These are phyloP conservation scores for Sclerotinia minor DNA, from an alignment of 2,329 filamentous ascomycete species.

Conservation along the genomic window DNA sequence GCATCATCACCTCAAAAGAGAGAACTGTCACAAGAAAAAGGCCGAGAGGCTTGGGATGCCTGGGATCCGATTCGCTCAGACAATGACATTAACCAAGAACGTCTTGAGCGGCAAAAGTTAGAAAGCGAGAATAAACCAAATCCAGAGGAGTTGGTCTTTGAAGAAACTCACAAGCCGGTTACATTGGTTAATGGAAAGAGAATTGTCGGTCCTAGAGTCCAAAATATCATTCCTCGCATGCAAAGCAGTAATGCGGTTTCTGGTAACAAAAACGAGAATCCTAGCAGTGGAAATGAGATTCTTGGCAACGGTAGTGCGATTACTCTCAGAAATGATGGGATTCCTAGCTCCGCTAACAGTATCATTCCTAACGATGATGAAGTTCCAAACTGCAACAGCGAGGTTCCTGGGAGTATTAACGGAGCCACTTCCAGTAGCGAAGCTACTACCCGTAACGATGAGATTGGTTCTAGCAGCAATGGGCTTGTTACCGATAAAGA, in stretches of 20 bases:
- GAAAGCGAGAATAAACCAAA: neutral
- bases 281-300: neutral
- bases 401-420: no score
- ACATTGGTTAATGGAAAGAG: conserved; percentile 2
- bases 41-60: neutral
- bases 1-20: neutral
- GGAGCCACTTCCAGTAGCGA: neutral
- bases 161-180: conserved; percentile 13
- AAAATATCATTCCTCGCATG: neutral
- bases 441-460: neutral
- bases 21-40: neutral
- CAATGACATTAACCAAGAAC: neutral
- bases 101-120: neutral
- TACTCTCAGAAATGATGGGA: neutral
- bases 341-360: neutral
- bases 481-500: no score
- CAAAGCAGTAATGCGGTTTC: neutral
- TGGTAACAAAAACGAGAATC: neutral
- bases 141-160: neutral
- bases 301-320: neutral
- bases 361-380: neutral
- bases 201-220: neutral
- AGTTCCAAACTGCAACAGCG: neutral
- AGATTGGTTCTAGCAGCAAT: neutral
- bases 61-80: neutral